phyloP scores from a whole-genome alignment of 1,139 yeast species.

The Candida sp. region DNA sequence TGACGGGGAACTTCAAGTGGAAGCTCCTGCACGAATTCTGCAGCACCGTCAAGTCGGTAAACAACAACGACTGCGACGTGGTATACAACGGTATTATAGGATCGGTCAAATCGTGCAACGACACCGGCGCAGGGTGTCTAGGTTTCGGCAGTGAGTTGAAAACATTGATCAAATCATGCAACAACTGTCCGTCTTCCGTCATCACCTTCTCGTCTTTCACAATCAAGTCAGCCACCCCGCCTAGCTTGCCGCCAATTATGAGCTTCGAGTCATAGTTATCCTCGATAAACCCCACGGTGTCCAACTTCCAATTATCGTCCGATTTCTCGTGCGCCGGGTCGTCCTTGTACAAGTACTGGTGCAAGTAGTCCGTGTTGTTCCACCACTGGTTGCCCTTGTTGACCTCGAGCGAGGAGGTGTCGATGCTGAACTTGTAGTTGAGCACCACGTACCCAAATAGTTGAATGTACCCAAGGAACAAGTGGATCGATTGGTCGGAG shows the following conservation, averaged over 20 bases:
- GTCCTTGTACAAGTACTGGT: conserved; percentile 24
- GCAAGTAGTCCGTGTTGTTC: conserved; percentile 39
- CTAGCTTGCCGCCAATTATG: conserved; percentile 63
- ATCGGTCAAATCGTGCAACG: conserved; percentile 34
- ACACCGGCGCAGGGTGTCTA: conserved; percentile 12
- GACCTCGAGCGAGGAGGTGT: conserved; percentile 14
- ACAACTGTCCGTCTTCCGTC: conserved; percentile 20
- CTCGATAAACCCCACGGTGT: conserved; percentile 33
- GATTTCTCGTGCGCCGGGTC: conserved; percentile 28
- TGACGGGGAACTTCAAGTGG: conserved; percentile 50
- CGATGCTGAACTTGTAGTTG: conserved; percentile 50
- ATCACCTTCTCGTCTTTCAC: conserved; percentile 21
- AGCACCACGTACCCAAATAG: conserved; percentile 72
- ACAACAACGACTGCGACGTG: conserved; percentile 77
- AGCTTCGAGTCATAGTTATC: conserved; percentile 22
- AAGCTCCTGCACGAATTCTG: conserved; percentile 55
- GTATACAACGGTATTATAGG: conserved; percentile 71
- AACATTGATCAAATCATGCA: conserved; percentile 39
- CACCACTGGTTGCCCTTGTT: conserved; percentile 31
- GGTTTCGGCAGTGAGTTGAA: conserved; percentile 30
- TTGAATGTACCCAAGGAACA: conserved; percentile 77
- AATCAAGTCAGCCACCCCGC: conserved; percentile 58
- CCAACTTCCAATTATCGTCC: conserved; percentile 25
- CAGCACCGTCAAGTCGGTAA: conserved; percentile 63
- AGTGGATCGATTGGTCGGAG: conserved; percentile 12